Evolutionary conservation across 345 rosid genomes (phyloP), one percentile per base, ranked within the genome.

Genomic region (Theobroma cacao): DNA sequence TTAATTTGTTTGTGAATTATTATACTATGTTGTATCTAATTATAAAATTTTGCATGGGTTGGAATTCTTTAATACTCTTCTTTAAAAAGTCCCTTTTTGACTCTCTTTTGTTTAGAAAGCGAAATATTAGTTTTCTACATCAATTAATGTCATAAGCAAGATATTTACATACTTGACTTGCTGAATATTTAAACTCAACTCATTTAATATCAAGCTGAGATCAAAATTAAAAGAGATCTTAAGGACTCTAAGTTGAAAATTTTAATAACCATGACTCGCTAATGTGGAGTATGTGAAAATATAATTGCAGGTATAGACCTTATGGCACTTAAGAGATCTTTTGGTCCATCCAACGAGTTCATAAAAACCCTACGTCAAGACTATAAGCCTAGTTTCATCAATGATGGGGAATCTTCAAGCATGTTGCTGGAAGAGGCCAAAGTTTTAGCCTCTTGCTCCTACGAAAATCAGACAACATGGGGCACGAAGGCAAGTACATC

Each of bases 261-360:
- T 9, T 6, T 20, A 20, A 34, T 34, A 36, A 36, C 30, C 7
- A n/a, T 65, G 17, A 36, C 45, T 34, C 9, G 14, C 9, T 18
- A 2, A 66, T 66, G 4, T n/a, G n/a, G n/a, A n/a, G n/a, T n/a
- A 2, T 24, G 12, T 24, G 61, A 28, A 56, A 55, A 28, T 0
- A 24, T 0, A 1, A n/a, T n/a, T n/a, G 45, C 66, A 83, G 84
- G 52, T 41, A 6, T 20, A n/a, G 82, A 84, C 1, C 74, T 78
- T n/a, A 3, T 2, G 56, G 70, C 69, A 40, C 67, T 83, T 0
- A 81, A 30, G 65, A 63, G 31, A 7, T 43, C 18, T 30, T 83
- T 84, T 30, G 91, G 91, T 28, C 50, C 33, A 45, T 86, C 89
- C 13, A 79, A 31, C 22, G 85, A 79, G 60, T 79, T 88, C 72